Evolutionary conservation across 306 rosid genomes (phyloP).

Genomic region (Fragaria nilgerrensis): DNA sequence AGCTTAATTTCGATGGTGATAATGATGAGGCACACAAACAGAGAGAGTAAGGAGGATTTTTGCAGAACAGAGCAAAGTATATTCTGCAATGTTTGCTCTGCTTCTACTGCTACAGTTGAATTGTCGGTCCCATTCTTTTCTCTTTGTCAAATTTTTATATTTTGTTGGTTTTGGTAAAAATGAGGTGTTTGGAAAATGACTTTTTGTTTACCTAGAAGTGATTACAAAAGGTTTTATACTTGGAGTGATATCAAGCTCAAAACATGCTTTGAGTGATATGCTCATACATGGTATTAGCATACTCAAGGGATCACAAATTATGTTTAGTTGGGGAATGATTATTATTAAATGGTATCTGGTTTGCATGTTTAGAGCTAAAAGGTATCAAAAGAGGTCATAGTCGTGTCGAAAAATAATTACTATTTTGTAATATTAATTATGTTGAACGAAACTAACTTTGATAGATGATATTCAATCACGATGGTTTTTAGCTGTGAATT

Average conservation of each 20-base stretch:
- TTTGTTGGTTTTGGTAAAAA: background rate
- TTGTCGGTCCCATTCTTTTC: slow-evolving; percentile 34
- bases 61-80: slow-evolving; percentile 54
- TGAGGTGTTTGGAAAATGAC: background rate
- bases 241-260: background rate
- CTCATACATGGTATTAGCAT: background rate
- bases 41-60: slow-evolving; percentile 30
- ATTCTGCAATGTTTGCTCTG: slow-evolving; percentile 27
- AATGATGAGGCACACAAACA: background rate
- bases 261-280: background rate
- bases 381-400: too few species aligned
- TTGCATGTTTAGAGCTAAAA: too few species aligned
- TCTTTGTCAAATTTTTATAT: background rate
- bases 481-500: background rate
- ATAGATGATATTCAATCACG: background rate
- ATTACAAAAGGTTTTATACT: background rate
- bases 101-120: slow-evolving; percentile 9
- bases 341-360: too few species aligned
- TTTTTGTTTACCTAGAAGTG: background rate
- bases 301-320: background rate
- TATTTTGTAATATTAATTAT: too few species aligned
- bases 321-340: background rate
- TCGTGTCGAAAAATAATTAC: too few species aligned
- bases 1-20: background rate
- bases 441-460: too few species aligned